phyloP scores from a whole-genome alignment of 208 protist genomes.

The Leishmania turanica region DNA sequence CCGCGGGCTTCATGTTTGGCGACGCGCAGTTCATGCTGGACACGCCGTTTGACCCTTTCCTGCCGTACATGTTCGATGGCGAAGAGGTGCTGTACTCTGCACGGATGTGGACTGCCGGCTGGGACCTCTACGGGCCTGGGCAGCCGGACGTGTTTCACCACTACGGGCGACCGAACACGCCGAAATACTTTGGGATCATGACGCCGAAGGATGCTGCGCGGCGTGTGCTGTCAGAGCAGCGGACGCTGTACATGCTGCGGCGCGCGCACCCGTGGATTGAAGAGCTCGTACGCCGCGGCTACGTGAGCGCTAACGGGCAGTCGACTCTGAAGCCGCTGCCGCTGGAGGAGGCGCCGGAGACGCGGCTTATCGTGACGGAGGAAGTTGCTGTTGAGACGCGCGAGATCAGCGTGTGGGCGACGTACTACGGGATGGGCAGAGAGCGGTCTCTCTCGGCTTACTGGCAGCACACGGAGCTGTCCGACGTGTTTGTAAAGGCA shows the following conservation, averaged over 20 bases:
- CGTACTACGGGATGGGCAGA: slow-evolving; percentile 67
- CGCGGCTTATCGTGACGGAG: slow-evolving; percentile 45
- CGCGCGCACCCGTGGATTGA: slow-evolving; percentile 51
- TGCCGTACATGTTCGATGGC: slow-evolving; percentile 94
- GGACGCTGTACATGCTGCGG: slow-evolving; percentile 57
- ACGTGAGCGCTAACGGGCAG: slow-evolving; percentile 15
- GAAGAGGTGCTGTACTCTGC: slow-evolving; percentile 91
- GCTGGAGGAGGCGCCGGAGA: slow-evolving; percentile 29
- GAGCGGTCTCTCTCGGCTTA: slow-evolving; percentile 51
- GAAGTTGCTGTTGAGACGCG: slow-evolving; percentile 35
- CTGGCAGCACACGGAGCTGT: slow-evolving; percentile 70
- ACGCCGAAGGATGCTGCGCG: not conserved
- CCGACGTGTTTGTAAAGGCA: slow-evolving; percentile 56
- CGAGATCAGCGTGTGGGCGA: slow-evolving; percentile 26
- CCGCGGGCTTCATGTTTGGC: slow-evolving; percentile 80
- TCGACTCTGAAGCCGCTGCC: slow-evolving; percentile 22
- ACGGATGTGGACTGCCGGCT: slow-evolving; percentile 89
- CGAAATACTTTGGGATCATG: slow-evolving; percentile 51
- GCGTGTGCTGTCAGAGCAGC: slow-evolving; percentile 27
- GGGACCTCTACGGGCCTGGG: slow-evolving; percentile 82
- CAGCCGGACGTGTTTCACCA: slow-evolving; percentile 82
- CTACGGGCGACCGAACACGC: slow-evolving; percentile 58
- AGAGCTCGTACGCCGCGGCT: slow-evolving; percentile 26
- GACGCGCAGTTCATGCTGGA: slow-evolving; percentile 74
- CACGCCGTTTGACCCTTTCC: slow-evolving; percentile 93